Percentiles rank a stretch among this genome's conserved stretches.
Conservation (phyloP, 257 asterid genomes). For the Solanum virginianum region DNA sequence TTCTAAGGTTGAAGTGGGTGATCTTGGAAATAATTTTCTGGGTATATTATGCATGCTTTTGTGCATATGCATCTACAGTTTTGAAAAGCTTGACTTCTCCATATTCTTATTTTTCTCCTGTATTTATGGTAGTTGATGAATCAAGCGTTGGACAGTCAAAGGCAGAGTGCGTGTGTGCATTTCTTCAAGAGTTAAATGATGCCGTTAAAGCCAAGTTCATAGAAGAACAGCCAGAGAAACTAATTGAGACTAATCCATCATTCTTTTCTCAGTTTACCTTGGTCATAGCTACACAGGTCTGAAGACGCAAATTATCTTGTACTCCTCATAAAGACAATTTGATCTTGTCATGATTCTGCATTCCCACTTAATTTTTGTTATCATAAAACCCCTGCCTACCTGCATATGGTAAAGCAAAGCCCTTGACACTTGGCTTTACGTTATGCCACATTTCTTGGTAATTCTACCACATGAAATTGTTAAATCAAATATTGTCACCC, state of each 20-base stretch:
- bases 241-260: conserved; percentile 67
- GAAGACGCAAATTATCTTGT: neutral
- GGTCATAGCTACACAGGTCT: conserved; percentile 26
- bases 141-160: conserved; percentile 82
- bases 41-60: conserved; percentile 24
- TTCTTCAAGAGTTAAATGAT: conserved; percentile 94
- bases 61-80: neutral
- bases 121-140: conserved; percentile 50
- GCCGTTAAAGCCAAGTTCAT: conserved; percentile 89
- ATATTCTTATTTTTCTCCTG: neutral
- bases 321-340: neutral
- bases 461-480: neutral
- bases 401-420: neutral
- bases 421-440: neutral
- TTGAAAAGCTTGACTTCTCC: neutral
- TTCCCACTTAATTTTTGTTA: neutral
- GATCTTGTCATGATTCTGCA: neutral
- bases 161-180: conserved; percentile 82
- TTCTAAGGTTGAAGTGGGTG: conserved; percentile 79
- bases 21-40: conserved; percentile 87
- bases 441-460: neutral
- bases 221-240: conserved; percentile 66
- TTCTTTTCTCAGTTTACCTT: conserved; percentile 87
- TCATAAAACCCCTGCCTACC: neutral
- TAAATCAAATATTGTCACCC: neutral